phyloP scores from a whole-genome alignment of 345 rosid species.

The Arabis alpina region DNA sequence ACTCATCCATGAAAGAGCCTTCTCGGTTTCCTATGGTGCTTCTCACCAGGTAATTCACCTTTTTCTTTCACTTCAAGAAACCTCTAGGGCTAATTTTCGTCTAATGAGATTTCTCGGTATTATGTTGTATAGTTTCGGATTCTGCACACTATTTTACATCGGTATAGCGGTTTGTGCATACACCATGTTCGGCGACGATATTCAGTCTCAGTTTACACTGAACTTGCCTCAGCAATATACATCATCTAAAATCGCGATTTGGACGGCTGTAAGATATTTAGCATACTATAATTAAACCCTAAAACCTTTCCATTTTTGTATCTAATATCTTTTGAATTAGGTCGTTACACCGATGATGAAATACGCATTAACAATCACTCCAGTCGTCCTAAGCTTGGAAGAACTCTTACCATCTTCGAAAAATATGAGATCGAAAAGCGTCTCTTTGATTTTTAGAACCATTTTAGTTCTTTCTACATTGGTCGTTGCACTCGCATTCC shows the following conservation, averaged over 20 bases:
- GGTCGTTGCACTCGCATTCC: slow-evolving; percentile 65
- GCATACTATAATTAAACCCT: too few relatives aligned
- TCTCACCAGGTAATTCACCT: slow-evolving; percentile 47
- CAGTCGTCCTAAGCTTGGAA: slow-evolving; percentile 69
- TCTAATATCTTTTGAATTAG: slow-evolving; percentile 38
- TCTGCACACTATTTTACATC: slow-evolving; percentile 55
- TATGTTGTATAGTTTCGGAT: slow-evolving; percentile 55
- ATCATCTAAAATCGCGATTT: slow-evolving; percentile 66
- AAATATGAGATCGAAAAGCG: slow-evolving; percentile 44
- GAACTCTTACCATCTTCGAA: slow-evolving; percentile 64
- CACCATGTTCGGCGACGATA: slow-evolving; percentile 69
- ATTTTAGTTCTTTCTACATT: slow-evolving; percentile 61
- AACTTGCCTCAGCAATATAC: slow-evolving; percentile 67
- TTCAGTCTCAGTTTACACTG: slow-evolving; percentile 74
- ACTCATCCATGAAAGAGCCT: slow-evolving; percentile 79
- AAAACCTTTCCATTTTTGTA: too few relatives aligned
- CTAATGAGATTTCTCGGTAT: too few relatives aligned
- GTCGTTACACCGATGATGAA: slow-evolving; percentile 73
- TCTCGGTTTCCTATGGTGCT: slow-evolving; percentile 59
- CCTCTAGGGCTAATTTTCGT: not conserved
- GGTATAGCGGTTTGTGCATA: slow-evolving; percentile 65
- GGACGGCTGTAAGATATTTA: slow-evolving; percentile 60
- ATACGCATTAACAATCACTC: slow-evolving; percentile 72
- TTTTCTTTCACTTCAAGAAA: slow-evolving; percentile 4
- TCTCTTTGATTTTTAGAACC: slow-evolving; percentile 63